Base-by-base conservation (phyloP, 192 early-diverging fungal species). In the Martensiomyces pterosporus region DNA sequence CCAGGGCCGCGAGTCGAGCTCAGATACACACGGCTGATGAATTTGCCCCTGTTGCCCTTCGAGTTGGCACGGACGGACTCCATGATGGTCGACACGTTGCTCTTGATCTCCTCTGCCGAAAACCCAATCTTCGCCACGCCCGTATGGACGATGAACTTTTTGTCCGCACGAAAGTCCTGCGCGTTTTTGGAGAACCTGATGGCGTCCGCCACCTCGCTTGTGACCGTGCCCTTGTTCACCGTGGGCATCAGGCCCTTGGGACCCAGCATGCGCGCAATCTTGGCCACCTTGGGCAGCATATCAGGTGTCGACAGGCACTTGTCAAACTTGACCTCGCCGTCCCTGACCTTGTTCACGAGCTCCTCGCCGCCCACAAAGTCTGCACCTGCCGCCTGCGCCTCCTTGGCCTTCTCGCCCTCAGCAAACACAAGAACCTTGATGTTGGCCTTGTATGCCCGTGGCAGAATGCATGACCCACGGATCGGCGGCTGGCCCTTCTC, bases 191-290 rank as follows among this genome's bases (percentile, higher is more conserved):
- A 66, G 29, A 64, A 78, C 34, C 43, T 64, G 19, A 95, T 83
- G 17, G 80, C 76, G 5, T 63, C 74, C 0, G 75, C 54, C 26
- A 96, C 79, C 52, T 89, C 88, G 41, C 84, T 80, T 1, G 88
- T 88, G 3, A 92, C 91, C 16, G 90, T 93, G 38, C 86, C 86
- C 57, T 85, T 87, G 39, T 87, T 88, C 18, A 80, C 71, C 3
- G 85, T 93, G 18, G 94, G 94, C 94, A 98, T 96, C 48, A 98
- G 74, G n/a, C 91, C 91, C 61, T 90, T 91, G 21, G 94, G 94
- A 50, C 94, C 94, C 54, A 98, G 64, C 21, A 93, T 61, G 39
- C 85, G 81, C 5, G 92, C 94, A 62, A 98, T 85, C 60, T 85
- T 88, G 26, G 91, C 79, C 25, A 95, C 90, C 29, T 80, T 68